Base-by-base conservation (phyloP, 176 grass and related monocot genomes). In the Calamus simplicifolius region DNA sequence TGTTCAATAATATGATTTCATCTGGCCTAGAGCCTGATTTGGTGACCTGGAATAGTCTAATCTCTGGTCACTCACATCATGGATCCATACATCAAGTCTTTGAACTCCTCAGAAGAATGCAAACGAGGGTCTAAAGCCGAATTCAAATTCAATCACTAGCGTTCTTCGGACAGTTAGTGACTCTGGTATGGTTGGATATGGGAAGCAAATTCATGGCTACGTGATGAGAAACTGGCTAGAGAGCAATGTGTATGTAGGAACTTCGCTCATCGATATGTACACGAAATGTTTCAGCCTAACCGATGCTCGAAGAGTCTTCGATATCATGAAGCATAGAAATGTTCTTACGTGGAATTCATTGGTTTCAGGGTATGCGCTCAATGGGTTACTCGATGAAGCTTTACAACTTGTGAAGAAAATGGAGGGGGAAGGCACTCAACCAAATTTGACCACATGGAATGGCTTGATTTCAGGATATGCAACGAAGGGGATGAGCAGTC, bases 381-480 rank as follows among this genome's bases (percentile, higher is more conserved):
- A 57, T 0, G 75, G 66, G 3, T 51, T 74, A 53, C 82, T 89
- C 29, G 72, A 80, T 0, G 64, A 51, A 59, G 81, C 89, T 0
- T 29, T 95, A 53, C 66, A 79, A 38, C 81, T 95, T 5, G 57
- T 95, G 29, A 71, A 81, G 26, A 17, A 67, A 28, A 95, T 89
- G 89, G 80, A 89, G 75, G 63, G 49, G 66, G 71, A 77, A 61
- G 67, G 81, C 27, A 56, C 82, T 4, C 63, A 80, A 58, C 84
- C 89, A 3, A 72, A 95, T 82, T 50, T 89, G 51, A 73, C 85
- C 75, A 89, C 85, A 67, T 95, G 89, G 89, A 95, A 95, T 58
- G 75, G 80, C 14, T 75, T 95, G 56, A 89, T 89, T 74, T 82
- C 81, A 4, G 89, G 85, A 6, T 95, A 85, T 31, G 60, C 89